These are phyloP conservation scores for Omphalotus olearius DNA, from an alignment of 1,284 basidiomycete species.

Conservation along the genomic window DNA sequence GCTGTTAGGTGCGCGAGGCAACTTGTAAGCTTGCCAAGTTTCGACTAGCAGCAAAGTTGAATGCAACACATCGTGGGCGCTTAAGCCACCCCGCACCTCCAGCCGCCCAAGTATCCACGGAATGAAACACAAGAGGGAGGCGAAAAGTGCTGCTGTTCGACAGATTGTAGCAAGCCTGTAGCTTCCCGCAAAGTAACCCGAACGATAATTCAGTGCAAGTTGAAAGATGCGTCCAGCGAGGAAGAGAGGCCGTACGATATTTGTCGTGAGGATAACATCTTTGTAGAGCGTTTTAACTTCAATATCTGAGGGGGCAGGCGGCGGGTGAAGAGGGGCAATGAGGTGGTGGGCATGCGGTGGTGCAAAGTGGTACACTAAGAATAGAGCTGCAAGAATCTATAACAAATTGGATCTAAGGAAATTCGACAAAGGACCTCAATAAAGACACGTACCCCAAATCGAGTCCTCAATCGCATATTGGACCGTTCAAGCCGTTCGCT, in stretches of 20 bases:
- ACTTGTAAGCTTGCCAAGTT: conserved; percentile 18
- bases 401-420: not conserved
- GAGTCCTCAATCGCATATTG: not conserved
- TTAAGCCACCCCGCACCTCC: conserved; percentile 17
- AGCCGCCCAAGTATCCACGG: conserved; percentile 19
- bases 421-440: not conserved
- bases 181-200: conserved; percentile 24
- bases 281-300: conserved; percentile 4
- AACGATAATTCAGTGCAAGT: conserved; percentile 24
- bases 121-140: conserved; percentile 13
- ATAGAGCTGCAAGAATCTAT: not conserved
- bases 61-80: conserved; percentile 12
- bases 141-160: not conserved
- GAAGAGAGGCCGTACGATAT: conserved; percentile 15
- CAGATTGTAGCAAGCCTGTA: conserved; percentile 20
- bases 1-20: conserved; percentile 16
- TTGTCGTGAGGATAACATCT: not conserved
- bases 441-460: not conserved
- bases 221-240: conserved; percentile 23
- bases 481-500: conserved; percentile 3
- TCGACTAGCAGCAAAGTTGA: conserved; percentile 7
- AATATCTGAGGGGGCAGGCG: not conserved
- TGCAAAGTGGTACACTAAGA: conserved; percentile 1
- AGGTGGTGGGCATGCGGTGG: not conserved
- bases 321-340: not conserved